Percentiles rank a stretch among this genome's conserved stretches.
These are phyloP conservation scores for Fusarium neocosmosporiellum DNA, from an alignment of 2,329 filamentous ascomycete genomes.

Conservation along the genomic window DNA sequence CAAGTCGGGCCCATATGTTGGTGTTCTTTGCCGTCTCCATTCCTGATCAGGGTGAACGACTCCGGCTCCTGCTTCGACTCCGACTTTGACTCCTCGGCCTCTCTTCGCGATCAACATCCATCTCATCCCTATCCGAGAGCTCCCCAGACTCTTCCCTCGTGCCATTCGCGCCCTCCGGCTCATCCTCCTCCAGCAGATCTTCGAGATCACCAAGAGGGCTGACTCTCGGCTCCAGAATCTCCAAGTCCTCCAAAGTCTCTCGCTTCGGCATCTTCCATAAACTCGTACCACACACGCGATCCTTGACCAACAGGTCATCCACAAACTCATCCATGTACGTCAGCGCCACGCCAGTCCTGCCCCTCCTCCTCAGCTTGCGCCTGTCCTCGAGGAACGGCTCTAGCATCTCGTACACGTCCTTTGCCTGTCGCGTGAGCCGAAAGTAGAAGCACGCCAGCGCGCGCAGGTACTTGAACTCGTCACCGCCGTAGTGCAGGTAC, in stretches of 20 bases:
- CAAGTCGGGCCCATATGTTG: not conserved
- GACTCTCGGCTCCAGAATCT: conserved; percentile 84
- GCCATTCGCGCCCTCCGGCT: conserved; percentile 49
- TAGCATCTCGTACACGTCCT: conserved; percentile 81
- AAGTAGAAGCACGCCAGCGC: conserved; percentile 93
- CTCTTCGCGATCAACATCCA: conserved; percentile 54
- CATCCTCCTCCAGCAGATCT: conserved; percentile 71
- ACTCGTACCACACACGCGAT: conserved; percentile 90
- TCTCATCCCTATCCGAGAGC: conserved; percentile 48
- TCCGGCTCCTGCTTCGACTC: conserved; percentile 34
- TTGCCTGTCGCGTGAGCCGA: conserved; percentile 84
- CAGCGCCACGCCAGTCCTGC: conserved; percentile 78
- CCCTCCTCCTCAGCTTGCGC: conserved; percentile 83
- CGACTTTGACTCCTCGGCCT: conserved; percentile 33
- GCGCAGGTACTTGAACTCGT: conserved; percentile 86
- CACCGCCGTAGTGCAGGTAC: conserved; percentile 81
- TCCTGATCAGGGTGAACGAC: conserved; percentile 44
- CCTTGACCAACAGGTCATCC: conserved; percentile 89
- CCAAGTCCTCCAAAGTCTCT: conserved; percentile 87
- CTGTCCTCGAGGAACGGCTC: conserved; percentile 87
- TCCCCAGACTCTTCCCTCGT: conserved; percentile 56
- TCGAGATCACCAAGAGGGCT: conserved; percentile 87
- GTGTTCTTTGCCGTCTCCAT: not conserved
- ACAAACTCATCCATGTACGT: conserved; percentile 93
- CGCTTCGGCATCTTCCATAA: conserved; percentile 91